Base-by-base conservation (phyloP, 306 rosid species). In the Mimosa pudica region DNA sequence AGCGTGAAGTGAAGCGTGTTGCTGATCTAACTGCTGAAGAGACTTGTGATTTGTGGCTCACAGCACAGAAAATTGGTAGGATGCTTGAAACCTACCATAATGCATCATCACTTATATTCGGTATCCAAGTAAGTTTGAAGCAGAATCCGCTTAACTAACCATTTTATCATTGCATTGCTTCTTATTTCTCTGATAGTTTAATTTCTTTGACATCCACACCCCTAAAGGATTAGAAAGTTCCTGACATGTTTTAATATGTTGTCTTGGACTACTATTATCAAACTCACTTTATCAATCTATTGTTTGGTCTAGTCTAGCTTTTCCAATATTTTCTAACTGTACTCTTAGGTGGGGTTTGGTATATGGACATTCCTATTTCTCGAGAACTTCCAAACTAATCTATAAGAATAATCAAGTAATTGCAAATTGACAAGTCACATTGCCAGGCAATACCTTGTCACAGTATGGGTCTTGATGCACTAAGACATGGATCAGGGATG, bases 1-100 rank as follows among this genome's bases (percentile, higher is more conserved):
- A 90, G 90, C 98, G 96, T 14, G 93, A 92, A 85, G 97, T 85
- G 82, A 90, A 91, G 75, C 98, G 97, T 48, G 89, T 95, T 69
- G 83, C 81, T 11, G 98, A 95, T 88, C 96, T 95, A 81, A 84
- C 92, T 33, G 81, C 69, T 58, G 91, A 92, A 14, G 98, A 95
- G 86, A 90, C 77, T 54, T 77, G 77, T 64, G 97, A 95, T 75
- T 74, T 95, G 76, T 95, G 98, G 98, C 52, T 81, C 63, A 81
- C 97, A n/a, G 97, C 98, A 18, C 93, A 89, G 84, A 91, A 85
- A 89, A 76, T 92, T 71, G 98, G 97, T 46, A 70, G 79, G 52
- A 88, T 70, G 74, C 97, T 95, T 63, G 98, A 92, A 91, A 79
- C 67, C 77, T 86, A 87, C 86, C 98, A 95, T 78, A 81, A 87